Percentiles rank a stretch among this genome's conserved stretches.
These are phyloP conservation scores for Trichoderma asperelloides DNA, from an alignment of 495 filamentous ascomycete genomes.

Conservation along the genomic window DNA sequence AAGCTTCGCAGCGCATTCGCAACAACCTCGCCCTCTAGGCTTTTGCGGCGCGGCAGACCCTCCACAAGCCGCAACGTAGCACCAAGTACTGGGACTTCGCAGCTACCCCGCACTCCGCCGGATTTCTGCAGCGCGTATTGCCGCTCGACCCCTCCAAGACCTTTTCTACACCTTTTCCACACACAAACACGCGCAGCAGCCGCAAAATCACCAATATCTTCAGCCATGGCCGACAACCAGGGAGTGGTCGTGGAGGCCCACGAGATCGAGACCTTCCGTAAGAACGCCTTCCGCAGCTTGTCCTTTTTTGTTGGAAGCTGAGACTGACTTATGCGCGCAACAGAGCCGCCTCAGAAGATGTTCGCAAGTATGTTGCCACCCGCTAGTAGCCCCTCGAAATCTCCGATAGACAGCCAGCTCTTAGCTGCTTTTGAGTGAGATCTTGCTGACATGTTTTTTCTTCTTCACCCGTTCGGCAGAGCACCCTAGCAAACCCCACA, in stretches of 20 bases:
- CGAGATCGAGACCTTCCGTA: constrained; percentile 74
- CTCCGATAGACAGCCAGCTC: not conserved
- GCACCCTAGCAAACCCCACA: constrained; percentile 50
- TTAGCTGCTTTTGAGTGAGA: not conserved
- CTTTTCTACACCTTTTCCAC: not conserved
- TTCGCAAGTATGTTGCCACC: constrained; percentile 45
- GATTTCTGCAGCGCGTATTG: not conserved
- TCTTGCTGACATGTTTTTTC: constrained; percentile 6
- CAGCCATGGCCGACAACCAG: constrained; percentile 29
- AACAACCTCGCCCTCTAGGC: not conserved
- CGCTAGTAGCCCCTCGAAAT: constrained; percentile 2
- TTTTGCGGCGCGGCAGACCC: not conserved
- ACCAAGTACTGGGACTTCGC: not conserved
- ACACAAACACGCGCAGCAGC: not conserved
- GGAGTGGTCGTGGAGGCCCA: constrained; percentile 78
- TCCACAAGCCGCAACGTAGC: not conserved
- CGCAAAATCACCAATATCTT: constrained; percentile 13
- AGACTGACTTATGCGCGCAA: constrained; percentile 15
- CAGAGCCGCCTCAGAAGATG: constrained; percentile 51
- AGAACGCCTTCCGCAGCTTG: constrained; percentile 17
- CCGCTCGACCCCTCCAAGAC: not conserved
- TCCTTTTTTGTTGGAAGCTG: not conserved
- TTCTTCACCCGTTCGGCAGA: constrained; percentile 26
- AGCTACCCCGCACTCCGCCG: constrained; percentile 4
- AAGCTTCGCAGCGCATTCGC: not conserved